These are phyloP conservation scores for Kodamaea leandrae DNA, from an alignment of 805 yeast genomes.

Conservation along the genomic window DNA sequence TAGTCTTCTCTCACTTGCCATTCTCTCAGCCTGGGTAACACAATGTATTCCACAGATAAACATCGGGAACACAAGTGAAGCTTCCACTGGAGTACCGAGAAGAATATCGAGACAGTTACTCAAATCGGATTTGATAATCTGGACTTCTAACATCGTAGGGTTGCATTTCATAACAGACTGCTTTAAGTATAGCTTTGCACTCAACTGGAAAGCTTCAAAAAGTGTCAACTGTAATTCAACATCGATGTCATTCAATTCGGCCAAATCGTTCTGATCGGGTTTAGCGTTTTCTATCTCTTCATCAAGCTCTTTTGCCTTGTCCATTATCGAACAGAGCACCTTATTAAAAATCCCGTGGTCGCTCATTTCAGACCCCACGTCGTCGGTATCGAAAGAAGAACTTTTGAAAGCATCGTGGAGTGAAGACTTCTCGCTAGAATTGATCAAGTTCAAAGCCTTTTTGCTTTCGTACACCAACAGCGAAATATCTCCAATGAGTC, in stretches of 20 bases:
- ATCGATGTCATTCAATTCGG: constrained; percentile 43
- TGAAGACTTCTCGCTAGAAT: neutral
- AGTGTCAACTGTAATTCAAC: constrained; percentile 64
- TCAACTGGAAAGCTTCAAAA: constrained; percentile 68
- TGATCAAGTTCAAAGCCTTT: constrained; percentile 17
- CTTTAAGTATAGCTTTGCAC: constrained; percentile 64
- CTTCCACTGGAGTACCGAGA: constrained; percentile 65
- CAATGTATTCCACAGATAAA: constrained; percentile 76
- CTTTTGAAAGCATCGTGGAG: constrained; percentile 11
- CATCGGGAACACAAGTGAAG: constrained; percentile 71
- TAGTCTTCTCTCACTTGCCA: constrained; percentile 50
- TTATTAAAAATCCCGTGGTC: constrained; percentile 22
- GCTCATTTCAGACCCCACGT: constrained; percentile 23
- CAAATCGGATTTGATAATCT: constrained; percentile 53
- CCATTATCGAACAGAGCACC: constrained; percentile 25
- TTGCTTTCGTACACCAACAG: constrained; percentile 55
- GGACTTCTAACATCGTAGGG: constrained; percentile 63
- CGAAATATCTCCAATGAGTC: constrained; percentile 65
- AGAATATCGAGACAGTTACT: constrained; percentile 57
- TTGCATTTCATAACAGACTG: constrained; percentile 62
- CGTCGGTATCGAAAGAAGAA: constrained; percentile 6
- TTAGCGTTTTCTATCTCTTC: constrained; percentile 44
- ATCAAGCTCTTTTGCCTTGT: constrained; percentile 44
- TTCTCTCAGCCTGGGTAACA: constrained; percentile 49
- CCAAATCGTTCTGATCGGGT: constrained; percentile 52